Base-by-base conservation (phyloP, 441 rosid genomes). In the Gossypium davidsonii region DNA sequence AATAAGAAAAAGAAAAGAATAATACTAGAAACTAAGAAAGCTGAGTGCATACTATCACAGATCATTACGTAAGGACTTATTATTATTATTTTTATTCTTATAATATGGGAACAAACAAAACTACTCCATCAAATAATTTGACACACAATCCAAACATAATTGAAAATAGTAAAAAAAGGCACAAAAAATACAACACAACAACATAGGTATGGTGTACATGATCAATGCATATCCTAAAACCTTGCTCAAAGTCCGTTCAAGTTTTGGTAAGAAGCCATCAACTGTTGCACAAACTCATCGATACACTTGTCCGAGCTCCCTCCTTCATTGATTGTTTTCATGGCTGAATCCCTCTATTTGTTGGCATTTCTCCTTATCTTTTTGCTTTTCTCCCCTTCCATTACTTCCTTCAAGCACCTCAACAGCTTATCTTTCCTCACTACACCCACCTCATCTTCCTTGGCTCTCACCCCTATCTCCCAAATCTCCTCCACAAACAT, bases 281-380 rank as follows among this genome's bases (percentile, higher is more conserved):
- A 66, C 52, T 67, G 25, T 39, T 81, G 66, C 20, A 88, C 78
- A 70, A 86, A 87, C 8, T 85, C 86, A 23, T 81, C 26, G 62
- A 88, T 84, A 11, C 74, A 72, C 31, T 49, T 72, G 72, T 88
- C 93, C 0, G 97, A 91, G 77, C 85, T 82, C 17, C 97, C 93
- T 73, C 93, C 93, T 72, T 84, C 85, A 49, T 82, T 79, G 9
- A 85, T 63, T 0, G 94, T 85, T 73, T 82, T 78, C 67, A 70
- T 82, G 7, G 96, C 90, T 72, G 73, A 25, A 66, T 82, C 76
- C 80, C 60, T 88, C 96, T 90, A 90, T 74, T 83, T 85, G 28
- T 67, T 74, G 0, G 83, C 80, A 49, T 84, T 88, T 73, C 77
- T 77, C 76, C 73, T 83, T 0, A 90, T 83, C 79, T 76, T 83